These are phyloP conservation scores for Blastobotrys malaysiensis DNA, from an alignment of 1,139 yeast species.

Conservation along the genomic window DNA sequence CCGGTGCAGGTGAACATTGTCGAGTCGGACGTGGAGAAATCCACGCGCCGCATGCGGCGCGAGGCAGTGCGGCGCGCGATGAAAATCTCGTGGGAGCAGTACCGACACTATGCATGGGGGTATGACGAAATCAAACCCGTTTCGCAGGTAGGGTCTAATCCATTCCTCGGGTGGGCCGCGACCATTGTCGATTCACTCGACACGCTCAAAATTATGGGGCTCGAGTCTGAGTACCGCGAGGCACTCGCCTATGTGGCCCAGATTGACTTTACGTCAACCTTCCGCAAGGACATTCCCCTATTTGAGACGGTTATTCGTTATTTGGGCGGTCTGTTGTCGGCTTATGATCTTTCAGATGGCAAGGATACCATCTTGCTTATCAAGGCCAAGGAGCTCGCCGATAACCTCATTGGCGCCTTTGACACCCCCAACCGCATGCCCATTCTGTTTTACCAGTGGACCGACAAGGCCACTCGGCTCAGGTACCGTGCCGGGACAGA, in stretches of 20 bases:
- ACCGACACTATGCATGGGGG: conserved; percentile 60
- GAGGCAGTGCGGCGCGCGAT: conserved; percentile 48
- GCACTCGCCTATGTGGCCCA: conserved; percentile 48
- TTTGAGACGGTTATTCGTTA: conserved; percentile 68
- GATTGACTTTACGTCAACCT: conserved; percentile 47
- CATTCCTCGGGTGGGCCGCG: conserved; percentile 47
- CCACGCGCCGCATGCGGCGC: conserved; percentile 33
- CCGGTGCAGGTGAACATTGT: conserved; percentile 18
- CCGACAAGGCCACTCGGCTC: conserved; percentile 37
- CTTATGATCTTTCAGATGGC: conserved; percentile 58
- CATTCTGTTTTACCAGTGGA: conserved; percentile 54
- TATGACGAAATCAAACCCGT: conserved; percentile 53
- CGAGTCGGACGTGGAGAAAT: conserved; percentile 12
- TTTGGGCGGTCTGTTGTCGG: conserved; percentile 68
- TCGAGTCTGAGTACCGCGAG: conserved; percentile 46
- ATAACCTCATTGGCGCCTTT: conserved; percentile 61
- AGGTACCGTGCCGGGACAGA: conserved; percentile 30
- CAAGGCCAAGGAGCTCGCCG: conserved; percentile 61
- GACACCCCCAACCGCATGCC: conserved; percentile 69
- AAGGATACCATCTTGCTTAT: conserved; percentile 43
- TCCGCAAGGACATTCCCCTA: conserved; percentile 48
- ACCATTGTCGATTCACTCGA: conserved; percentile 65
- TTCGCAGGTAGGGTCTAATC: conserved; percentile 31
- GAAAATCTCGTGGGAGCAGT: conserved; percentile 52
- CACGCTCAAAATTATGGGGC: conserved; percentile 59